Evolutionary conservation across 805 yeast genomes (phyloP).

Genomic region (Priceomyces haplophilus): DNA sequence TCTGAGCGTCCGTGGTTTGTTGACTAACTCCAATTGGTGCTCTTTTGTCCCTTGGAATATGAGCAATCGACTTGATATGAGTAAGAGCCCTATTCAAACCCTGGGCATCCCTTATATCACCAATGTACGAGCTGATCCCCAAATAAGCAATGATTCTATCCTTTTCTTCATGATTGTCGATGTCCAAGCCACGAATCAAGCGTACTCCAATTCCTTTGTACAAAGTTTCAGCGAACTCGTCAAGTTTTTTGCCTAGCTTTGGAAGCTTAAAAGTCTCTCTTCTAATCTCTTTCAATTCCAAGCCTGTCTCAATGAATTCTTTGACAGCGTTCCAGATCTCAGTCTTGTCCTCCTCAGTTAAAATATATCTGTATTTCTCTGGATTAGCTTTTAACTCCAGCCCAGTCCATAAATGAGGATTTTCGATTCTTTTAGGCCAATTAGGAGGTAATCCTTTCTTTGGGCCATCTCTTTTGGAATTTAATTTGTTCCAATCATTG

Average conservation of each 20-base stretch:
- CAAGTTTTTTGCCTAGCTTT: slow-evolving; percentile 6
- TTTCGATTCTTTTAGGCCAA: slow-evolving; percentile 9
- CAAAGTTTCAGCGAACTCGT: slow-evolving; percentile 7
- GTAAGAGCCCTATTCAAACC: slow-evolving; percentile 11
- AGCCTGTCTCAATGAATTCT: slow-evolving; percentile 1
- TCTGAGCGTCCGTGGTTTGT: slow-evolving; percentile 12
- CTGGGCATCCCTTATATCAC: slow-evolving; percentile 12
- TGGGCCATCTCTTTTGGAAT: background rate
- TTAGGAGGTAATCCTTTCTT: slow-evolving; percentile 6
- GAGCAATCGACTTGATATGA: slow-evolving; percentile 11
- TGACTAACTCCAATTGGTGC: slow-evolving; percentile 13
- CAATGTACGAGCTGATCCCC: slow-evolving; percentile 10
- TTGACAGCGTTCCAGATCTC: slow-evolving; percentile 7
- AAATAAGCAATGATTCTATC: slow-evolving; percentile 9
- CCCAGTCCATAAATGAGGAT: slow-evolving; percentile 11
- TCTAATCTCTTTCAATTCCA: slow-evolving; percentile 2
- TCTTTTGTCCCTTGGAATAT: slow-evolving; percentile 9
- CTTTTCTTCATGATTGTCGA: slow-evolving; percentile 8
- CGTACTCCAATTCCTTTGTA: slow-evolving; percentile 11
- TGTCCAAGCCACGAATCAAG: slow-evolving; percentile 8
- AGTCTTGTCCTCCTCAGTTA: slow-evolving; percentile 6
- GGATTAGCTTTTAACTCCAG: slow-evolving; percentile 6
- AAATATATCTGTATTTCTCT: slow-evolving; percentile 8
- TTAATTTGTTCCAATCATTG: slow-evolving; percentile 8
- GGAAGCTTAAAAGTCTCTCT: slow-evolving; percentile 7